Conservation (phyloP, 257 asterid genomes). For the Plantago elongata region DNA sequence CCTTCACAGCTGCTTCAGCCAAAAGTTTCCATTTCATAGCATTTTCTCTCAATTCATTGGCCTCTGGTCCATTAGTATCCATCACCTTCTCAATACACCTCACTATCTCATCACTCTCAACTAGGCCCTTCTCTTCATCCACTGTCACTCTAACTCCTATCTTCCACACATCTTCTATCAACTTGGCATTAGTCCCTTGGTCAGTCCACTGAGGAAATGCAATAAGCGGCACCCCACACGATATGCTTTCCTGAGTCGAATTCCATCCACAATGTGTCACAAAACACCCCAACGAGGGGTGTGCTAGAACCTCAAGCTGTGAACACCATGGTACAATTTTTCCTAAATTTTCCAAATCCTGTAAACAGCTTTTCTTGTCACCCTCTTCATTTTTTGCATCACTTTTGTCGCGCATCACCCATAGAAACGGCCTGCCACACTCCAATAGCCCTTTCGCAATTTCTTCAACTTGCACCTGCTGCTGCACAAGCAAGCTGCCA, state of each 20-base stretch:
- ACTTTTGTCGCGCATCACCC: conserved; percentile 18
- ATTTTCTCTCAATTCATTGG: conserved; percentile 30
- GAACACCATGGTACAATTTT: conserved; percentile 56
- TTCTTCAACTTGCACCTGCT: no score
- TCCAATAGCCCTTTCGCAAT: no score
- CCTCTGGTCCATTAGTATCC: conserved; percentile 32
- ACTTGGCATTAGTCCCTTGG: conserved; percentile 53
- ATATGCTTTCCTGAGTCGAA: conserved; percentile 47
- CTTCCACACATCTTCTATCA: conserved; percentile 53
- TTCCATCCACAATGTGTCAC: conserved; percentile 67
- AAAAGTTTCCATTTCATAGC: conserved; percentile 29
- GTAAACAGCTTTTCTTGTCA: conserved; percentile 13
- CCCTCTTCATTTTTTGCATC: conserved; percentile 16
- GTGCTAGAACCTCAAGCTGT: conserved; percentile 49
- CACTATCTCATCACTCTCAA: conserved; percentile 41
- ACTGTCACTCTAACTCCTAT: conserved; percentile 37
- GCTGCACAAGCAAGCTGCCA: no score
- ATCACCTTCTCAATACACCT: conserved; percentile 47
- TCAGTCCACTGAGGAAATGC: conserved; percentile 49
- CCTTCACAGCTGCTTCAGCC: conserved; percentile 38
- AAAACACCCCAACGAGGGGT: conserved; percentile 51
- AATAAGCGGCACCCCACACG: conserved; percentile 38
- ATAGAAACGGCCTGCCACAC: no score
- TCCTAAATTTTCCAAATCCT: conserved; percentile 33
- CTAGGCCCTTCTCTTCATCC: conserved; percentile 22